Conservation (phyloP, 768 basidiomycete genomes). For the Pleurotus eryngii region DNA sequence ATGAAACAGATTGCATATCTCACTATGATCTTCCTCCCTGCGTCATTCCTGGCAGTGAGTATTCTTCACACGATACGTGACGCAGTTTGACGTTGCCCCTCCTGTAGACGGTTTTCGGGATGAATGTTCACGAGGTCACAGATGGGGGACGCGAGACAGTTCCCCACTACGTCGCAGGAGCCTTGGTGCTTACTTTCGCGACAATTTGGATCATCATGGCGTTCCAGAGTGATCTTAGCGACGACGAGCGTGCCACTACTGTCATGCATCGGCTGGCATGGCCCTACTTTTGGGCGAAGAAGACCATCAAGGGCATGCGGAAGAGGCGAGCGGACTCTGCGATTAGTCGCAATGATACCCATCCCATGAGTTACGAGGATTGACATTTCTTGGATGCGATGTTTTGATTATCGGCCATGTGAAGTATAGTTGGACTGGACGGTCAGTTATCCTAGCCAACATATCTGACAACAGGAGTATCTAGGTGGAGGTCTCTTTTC, state of each 20-base stretch:
- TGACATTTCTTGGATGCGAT: too few species aligned
- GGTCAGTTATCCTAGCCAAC: too few species aligned
- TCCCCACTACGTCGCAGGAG: slow-evolving; percentile 32
- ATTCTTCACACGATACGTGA: background rate
- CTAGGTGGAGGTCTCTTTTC: too few species aligned
- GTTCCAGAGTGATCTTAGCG: slow-evolving; percentile 33
- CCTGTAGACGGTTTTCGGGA: slow-evolving; percentile 47
- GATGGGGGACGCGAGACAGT: slow-evolving; percentile 26
- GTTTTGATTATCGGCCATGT: too few species aligned
- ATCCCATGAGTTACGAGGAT: too few species aligned
- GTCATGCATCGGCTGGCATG: background rate
- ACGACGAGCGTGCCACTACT: background rate
- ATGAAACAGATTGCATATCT: slow-evolving; percentile 62
- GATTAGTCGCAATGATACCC: too few species aligned
- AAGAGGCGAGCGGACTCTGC: background rate
- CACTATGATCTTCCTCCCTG: slow-evolving; percentile 60
- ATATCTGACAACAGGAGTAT: too few species aligned
- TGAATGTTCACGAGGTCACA: slow-evolving; percentile 50
- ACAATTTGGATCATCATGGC: slow-evolving; percentile 46
- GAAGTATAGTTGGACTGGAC: too few species aligned
- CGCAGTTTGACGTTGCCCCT: background rate
- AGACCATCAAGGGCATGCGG: background rate
- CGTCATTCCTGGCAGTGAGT: slow-evolving; percentile 47
- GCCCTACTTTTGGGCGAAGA: background rate
- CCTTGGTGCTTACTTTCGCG: slow-evolving; percentile 37